Base-by-base conservation (phyloP, 169 alveolate genomes). In the Plasmodium ovale region DNA sequence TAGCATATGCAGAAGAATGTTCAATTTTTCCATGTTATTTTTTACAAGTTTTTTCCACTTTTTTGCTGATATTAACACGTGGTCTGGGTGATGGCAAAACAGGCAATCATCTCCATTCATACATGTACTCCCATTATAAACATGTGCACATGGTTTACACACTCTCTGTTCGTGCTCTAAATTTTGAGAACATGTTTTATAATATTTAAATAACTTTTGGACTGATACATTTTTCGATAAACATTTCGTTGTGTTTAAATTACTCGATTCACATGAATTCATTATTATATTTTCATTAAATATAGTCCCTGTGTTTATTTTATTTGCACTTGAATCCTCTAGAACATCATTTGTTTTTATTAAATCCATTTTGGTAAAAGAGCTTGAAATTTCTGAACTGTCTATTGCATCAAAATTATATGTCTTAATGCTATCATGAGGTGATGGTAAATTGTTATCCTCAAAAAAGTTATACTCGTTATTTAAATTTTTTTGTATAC, bases 121-220 rank as follows among this genome's bases (percentile, higher is more conserved):
- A 35, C 90, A 82, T 54, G 65, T 82, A 68, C 47, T 82, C 29
- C 90, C 90, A 68, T 82, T 82, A 70, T 82, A 82, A 7, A 82
- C 90, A 33, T 82, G 90, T 33, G 90, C 90, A 82, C 90, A 82
- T 16, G 90, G 90, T 37, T 82, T 82, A 33, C 90, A 82, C 59
- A 59, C 65, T 68, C 90, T 65, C 44, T 82, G 90, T 82, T 82
- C 90, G 54, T 82, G 90, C 37, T 82, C 90, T 60, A 82, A 51
- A 82, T 82, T 39, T 68, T 82, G 90, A 31, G 90, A 64, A 65
- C 84, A 67, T 39, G 53, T 82, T 82, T 82, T 82, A 60, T 68
- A 68, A 82, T 82, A 49, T 19, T 82, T 42, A 82, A 82, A 68
- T 70, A 82, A 82, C 39, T 59, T 82, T 42, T 82, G 90, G 21